Base-by-base conservation (phyloP, 768 basidiomycete genomes). In the Tricholoma flavovirens region DNA sequence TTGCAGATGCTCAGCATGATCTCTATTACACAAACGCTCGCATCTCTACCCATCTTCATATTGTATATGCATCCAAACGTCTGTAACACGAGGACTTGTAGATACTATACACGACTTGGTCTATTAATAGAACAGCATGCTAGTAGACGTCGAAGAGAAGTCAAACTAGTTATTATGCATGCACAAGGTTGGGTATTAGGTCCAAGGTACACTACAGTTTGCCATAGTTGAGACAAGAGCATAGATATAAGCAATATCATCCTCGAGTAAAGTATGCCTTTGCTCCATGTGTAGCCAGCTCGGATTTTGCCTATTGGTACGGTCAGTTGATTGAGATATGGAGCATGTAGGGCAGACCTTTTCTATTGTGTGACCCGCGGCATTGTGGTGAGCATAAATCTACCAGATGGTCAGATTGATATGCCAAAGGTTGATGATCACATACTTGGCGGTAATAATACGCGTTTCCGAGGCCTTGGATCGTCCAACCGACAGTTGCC, bases 241-340 rank as follows among this genome's bases (percentile, higher is more conserved):
- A 29, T 50, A 22, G 62, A 52, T 43, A 56, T 30, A 55, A 57
- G 46, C 49, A 61, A 26, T 3, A 60, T 82, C 71, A 90, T 59
- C 89, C 90, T 57, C 90, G 83, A 58, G 84, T 88, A 71, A 94
- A 93, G 73, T 94, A 94, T 24, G 90, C 83, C 70, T 87, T 90
- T 56, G 93, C 88, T 11, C 93, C 93, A 62, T 93, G 88, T 51
- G 77, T 79, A 3, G 90, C 87, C 49, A 96, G 71, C 68, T 95
- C 93, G 24, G 82, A 67, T 73, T 90, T 93, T 55, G 90, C 93
- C 89, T 94, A 64, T 21, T 52, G n/a, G 52, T 45, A 49, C 6
- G 17, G 50, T 49, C 14, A 35, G 29, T 24, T 46, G 26, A 60
- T 65, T 38, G 60, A 21, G 36, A 59, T 11, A 2, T 9, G 49